These are phyloP conservation scores for Pseudozyma flocculosa DNA, from an alignment of 1,284 basidiomycete species.

Conservation along the genomic window DNA sequence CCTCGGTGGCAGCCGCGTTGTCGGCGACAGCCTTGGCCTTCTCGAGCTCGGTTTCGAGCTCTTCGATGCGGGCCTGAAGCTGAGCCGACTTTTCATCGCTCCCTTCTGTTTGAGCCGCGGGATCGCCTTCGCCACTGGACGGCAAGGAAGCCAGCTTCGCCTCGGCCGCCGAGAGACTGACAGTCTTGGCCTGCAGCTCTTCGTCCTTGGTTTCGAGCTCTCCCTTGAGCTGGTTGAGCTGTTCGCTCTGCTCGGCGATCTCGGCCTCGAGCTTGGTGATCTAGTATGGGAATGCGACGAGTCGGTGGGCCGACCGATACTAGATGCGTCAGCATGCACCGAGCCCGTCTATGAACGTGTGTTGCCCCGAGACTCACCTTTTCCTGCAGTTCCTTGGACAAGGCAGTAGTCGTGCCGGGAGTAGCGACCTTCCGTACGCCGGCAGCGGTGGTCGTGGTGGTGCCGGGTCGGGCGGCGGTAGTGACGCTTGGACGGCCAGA, in stretches of 20 bases:
- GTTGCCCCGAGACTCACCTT: no score
- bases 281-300: constrained; percentile 33
- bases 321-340: constrained; percentile 13
- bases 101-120: constrained; percentile 5
- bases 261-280: constrained; percentile 35
- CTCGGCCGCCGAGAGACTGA: constrained; percentile 34
- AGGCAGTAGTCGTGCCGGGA: constrained; percentile 1
- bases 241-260: constrained; percentile 34
- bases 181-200: constrained; percentile 36
- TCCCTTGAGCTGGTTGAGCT: constrained; percentile 28
- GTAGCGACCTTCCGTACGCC: constrained; percentile 9
- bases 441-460: constrained; percentile 5
- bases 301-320: constrained; percentile 9
- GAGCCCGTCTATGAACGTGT: no score
- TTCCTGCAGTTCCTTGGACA: no score
- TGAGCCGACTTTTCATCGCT: neutral
- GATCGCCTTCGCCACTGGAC: constrained; percentile 1
- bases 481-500: constrained; percentile 19
- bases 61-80: constrained; percentile 9
- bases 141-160: constrained; percentile 17
- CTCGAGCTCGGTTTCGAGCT: constrained; percentile 24
- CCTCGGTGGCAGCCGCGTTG: no score
- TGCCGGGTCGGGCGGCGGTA: constrained; percentile 7
- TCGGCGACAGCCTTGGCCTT: constrained; percentile 6
- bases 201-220: constrained; percentile 40